Base-by-base conservation (phyloP, 2,329 filamentous ascomycete genomes). In the Colletotrichum eleusines region DNA sequence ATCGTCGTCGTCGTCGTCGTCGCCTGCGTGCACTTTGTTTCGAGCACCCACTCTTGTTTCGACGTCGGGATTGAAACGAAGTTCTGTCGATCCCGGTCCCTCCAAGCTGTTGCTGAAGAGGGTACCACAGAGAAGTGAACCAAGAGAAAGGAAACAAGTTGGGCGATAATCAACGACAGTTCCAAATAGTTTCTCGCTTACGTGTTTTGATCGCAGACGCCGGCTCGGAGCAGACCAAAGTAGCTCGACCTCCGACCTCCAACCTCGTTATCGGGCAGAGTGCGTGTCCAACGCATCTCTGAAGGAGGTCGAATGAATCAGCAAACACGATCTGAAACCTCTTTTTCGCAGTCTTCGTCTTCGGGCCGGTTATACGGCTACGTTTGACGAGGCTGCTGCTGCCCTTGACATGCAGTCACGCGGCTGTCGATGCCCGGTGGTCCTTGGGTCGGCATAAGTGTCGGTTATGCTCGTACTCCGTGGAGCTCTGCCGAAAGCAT, bases 361-460 rank as follows among this genome's bases (percentile, higher is more conserved):
- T 38, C 46, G 48, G 40, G 38, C 40, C 67, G 31, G 48, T 46
- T 35, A n/a, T 60, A 40, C 66, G 63, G 42, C 46, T 26, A 20
- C 42, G 28, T n/a, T 40, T 31, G 53, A 58, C 31, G 23, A 23
- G 46, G 26, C 55, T 54, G 38, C 20, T 40, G 9, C 40, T 28
- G 14, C 33, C 16, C 40, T 16, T 14, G 40, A 16, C 23, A 28
- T 23, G 12, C 11, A 51, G 50, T 33, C 35, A 46, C 35, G 18
- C 28, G 46, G 44, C 42, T 7, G 35, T 35, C 4, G 33, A 35
- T 28, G n/a, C 23, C n/a, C 35, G 66, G 28, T 28, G 58, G 57
- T 35, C 11, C 18, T 54, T 28, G 31, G 18, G n/a, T 26, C 31
- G 33, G 26, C 5, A 58, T 14, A 33, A 18, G 40, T 28, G 26